These are phyloP conservation scores for Tetrapisispora namnaoensis DNA, from an alignment of 805 yeast species.

Conservation along the genomic window DNA sequence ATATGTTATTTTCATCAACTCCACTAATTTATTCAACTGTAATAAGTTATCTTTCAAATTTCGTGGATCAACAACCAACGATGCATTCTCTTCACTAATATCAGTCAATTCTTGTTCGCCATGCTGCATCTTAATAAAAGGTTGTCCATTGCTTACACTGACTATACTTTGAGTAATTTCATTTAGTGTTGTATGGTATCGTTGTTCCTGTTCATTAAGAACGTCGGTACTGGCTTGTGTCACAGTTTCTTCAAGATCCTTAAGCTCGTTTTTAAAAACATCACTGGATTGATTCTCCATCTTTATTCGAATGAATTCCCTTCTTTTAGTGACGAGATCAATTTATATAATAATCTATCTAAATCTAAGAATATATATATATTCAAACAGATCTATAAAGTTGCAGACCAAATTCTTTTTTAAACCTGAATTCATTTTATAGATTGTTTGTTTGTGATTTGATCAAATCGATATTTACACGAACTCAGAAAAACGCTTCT, in stretches of 20 bases:
- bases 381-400: too few relatives aligned
- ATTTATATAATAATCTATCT: too few relatives aligned
- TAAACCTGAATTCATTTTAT: too few relatives aligned
- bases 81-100: background rate
- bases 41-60: slow-evolving; percentile 10
- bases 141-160: slow-evolving; percentile 16
- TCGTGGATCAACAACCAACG: slow-evolving; percentile 10
- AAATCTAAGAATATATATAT: too few relatives aligned
- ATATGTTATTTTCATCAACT: slow-evolving; percentile 17
- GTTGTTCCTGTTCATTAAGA: slow-evolving; percentile 16
- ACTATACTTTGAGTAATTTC: slow-evolving; percentile 17
- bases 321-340: background rate
- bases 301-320: background rate
- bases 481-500: too few relatives aligned
- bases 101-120: background rate
- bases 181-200: slow-evolving; percentile 9
- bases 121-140: slow-evolving; percentile 6
- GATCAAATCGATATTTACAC: too few relatives aligned
- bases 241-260: slow-evolving; percentile 9
- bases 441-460: too few relatives aligned
- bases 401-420: too few relatives aligned
- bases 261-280: slow-evolving; percentile 5
- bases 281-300: background rate
- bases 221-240: slow-evolving; percentile 12
- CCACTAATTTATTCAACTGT: slow-evolving; percentile 16